phyloP scores from a whole-genome alignment of 371 early-diverging fungal species.

The Dichotomocladium elegans region DNA sequence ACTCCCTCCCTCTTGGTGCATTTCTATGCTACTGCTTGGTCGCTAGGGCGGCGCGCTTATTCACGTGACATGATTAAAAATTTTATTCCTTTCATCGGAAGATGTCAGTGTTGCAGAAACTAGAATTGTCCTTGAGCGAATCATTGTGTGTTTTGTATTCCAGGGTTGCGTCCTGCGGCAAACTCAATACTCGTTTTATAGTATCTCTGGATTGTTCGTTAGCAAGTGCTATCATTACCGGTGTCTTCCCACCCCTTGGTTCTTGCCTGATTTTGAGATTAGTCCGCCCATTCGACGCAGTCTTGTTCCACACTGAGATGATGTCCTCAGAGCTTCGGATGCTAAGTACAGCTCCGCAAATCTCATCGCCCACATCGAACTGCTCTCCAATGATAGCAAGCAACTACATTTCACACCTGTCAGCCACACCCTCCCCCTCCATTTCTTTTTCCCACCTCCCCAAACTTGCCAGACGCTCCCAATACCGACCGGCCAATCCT shows the following conservation, averaged over 20 bases:
- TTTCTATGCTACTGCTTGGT: no score
- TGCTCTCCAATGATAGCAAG: slow-evolving; percentile 92
- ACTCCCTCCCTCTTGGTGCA: no score
- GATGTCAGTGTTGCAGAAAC: slow-evolving; percentile 87
- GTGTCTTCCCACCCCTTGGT: background rate
- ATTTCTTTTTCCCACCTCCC: background rate
- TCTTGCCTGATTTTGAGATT: slow-evolving; percentile 76
- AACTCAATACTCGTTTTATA: slow-evolving; percentile 76
- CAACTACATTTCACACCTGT: slow-evolving; percentile 35
- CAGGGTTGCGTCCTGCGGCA: slow-evolving; percentile 87
- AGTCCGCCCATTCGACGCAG: slow-evolving; percentile 76
- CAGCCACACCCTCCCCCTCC: background rate
- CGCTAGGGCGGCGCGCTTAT: no score
- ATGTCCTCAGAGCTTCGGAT: slow-evolving; percentile 94
- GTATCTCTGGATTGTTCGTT: slow-evolving; percentile 64
- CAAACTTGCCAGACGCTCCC: slow-evolving; percentile 79
- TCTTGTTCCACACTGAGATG: slow-evolving; percentile 92
- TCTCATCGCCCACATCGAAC: slow-evolving; percentile 85
- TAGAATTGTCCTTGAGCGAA: slow-evolving; percentile 81
- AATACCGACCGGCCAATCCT: slow-evolving; percentile 89
- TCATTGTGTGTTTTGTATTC: slow-evolving; percentile 97
- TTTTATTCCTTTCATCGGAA: slow-evolving; percentile 49
- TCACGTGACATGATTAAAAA: no score
- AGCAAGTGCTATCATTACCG: no score
- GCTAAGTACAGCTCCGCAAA: slow-evolving; percentile 95